These are phyloP conservation scores for Alnus rubra DNA, from an alignment of 306 rosid genomes.

Conservation along the genomic window DNA sequence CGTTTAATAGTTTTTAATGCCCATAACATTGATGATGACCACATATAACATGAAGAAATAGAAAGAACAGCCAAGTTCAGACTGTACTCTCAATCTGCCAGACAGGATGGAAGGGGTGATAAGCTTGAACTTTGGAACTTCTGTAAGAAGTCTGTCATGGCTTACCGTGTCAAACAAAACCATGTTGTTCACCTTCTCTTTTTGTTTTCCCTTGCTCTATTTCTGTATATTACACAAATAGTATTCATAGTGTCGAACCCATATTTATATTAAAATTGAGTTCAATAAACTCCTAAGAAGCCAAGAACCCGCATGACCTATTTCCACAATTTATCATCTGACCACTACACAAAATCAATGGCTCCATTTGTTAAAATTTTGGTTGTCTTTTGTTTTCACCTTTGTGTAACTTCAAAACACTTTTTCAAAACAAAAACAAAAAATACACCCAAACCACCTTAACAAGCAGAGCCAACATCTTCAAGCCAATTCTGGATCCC, in stretches of 20 bases:
- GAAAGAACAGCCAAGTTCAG: neutral
- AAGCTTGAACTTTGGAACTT: slow-evolving; percentile 50
- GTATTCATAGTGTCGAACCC: too few species aligned
- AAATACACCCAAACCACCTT: too few species aligned
- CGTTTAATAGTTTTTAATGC: too few species aligned
- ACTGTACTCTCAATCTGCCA: slow-evolving; percentile 45
- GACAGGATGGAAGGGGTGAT: slow-evolving; percentile 46
- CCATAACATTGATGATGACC: too few species aligned
- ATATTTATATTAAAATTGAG: too few species aligned
- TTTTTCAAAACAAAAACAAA: too few species aligned
- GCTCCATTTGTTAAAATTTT: too few species aligned
- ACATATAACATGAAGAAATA: neutral
- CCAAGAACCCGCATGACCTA: too few species aligned
- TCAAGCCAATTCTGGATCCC: neutral
- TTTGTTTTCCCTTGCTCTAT: slow-evolving; percentile 61
- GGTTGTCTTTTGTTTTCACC: too few species aligned
- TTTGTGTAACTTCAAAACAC: too few species aligned
- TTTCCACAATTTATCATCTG: neutral
- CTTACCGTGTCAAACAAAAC: slow-evolving; percentile 45
- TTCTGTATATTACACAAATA: slow-evolving; percentile 19
- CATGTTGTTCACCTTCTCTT: slow-evolving; percentile 55
- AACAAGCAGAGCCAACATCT: too few species aligned
- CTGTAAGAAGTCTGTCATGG: slow-evolving; percentile 43
- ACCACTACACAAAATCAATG: neutral
- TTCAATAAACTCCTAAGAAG: too few species aligned